Conservation (phyloP, 2,329 filamentous ascomycete species). For the Cercospora zeina region DNA sequence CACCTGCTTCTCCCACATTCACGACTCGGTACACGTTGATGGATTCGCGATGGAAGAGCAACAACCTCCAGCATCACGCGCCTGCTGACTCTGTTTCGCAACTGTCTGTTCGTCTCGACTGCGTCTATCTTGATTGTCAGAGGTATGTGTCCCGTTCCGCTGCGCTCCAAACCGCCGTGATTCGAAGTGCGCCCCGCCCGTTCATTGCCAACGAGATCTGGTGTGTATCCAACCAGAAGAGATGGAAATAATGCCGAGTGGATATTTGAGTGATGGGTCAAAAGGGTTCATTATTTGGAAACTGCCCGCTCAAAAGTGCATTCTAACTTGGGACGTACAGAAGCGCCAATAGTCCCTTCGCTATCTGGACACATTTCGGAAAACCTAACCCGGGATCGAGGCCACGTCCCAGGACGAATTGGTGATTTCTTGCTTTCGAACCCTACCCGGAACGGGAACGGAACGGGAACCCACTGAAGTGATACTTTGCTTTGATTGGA, state of each 20-base stretch:
- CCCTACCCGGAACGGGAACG: background rate
- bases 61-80: background rate
- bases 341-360: background rate
- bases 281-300: background rate
- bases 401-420: background rate
- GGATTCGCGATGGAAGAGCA: conserved; percentile 16
- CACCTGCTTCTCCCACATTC: background rate
- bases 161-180: background rate
- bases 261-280: background rate
- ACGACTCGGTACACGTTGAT: conserved; percentile 6
- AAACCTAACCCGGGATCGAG: background rate
- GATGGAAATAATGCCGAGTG: background rate
- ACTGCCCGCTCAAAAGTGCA: background rate
- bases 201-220: background rate
- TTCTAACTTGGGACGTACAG: background rate
- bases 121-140: background rate
- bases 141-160: background rate
- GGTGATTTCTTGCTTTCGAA: background rate
- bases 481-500: background rate
- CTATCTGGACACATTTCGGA: background rate
- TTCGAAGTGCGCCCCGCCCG: background rate
- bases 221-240: background rate
- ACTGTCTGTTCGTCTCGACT: background rate
- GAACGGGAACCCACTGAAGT: background rate
- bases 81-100: background rate